Percentiles rank a stretch among this genome's conserved stretches.
Evolutionary conservation across 2,329 filamentous ascomycete species (phyloP).

Genomic region (Nannizziopsis arthrosporioides): DNA sequence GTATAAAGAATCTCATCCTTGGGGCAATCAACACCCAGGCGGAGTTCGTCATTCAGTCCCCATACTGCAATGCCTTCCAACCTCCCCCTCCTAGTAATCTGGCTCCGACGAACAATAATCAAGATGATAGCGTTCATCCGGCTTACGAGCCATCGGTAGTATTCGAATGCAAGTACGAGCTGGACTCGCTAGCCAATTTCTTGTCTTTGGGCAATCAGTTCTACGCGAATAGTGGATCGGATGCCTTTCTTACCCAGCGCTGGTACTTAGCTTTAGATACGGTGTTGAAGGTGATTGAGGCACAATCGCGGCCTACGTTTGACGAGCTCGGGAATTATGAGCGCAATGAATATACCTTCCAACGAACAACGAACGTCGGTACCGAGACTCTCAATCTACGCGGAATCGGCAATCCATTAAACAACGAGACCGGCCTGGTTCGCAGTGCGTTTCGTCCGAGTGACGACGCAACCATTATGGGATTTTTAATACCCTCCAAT

Average conservation of each 20-base stretch:
- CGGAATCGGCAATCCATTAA: conserved; percentile 85
- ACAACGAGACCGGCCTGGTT: conserved; percentile 69
- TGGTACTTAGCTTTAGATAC: conserved; percentile 71
- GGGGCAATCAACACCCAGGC: conserved; percentile 94
- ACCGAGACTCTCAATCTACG: conserved; percentile 79
- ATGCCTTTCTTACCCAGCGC: conserved; percentile 62
- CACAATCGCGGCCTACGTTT: conserved; percentile 75
- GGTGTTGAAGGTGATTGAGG: conserved; percentile 59
- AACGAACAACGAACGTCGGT: conserved; percentile 63
- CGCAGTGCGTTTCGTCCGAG: conserved; percentile 88
- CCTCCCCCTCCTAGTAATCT: conserved; percentile 76
- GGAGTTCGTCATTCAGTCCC: conserved; percentile 85
- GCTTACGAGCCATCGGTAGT: conserved; percentile 72
- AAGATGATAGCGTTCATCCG: conserved; percentile 75
- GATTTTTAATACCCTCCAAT: conserved; percentile 90
- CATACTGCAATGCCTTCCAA: conserved; percentile 98
- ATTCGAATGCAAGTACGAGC: conserved; percentile 98
- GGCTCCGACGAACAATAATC: conserved; percentile 59
- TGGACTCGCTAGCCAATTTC: conserved; percentile 90
- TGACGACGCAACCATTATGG: conserved; percentile 87
- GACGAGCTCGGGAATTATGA: conserved; percentile 53
- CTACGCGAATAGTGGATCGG: conserved; percentile 64
- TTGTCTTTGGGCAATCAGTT: conserved; percentile 78
- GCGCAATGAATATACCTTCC: conserved; percentile 77
- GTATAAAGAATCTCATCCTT: conserved; percentile 66